Base-by-base conservation (phyloP, 306 rosid species). In the Quercus agrifolia region DNA sequence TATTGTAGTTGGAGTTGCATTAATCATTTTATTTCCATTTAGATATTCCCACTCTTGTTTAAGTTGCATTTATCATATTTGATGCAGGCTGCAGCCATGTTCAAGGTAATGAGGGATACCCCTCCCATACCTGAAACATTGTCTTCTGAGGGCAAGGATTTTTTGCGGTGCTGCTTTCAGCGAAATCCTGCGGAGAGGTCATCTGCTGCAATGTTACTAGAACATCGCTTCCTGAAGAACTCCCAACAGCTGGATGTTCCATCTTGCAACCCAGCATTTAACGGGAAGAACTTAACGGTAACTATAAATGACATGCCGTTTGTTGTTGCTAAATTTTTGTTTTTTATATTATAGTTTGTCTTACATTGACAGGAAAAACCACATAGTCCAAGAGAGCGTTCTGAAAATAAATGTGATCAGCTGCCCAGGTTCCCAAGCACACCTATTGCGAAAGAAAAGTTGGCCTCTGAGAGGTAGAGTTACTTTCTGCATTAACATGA, bases 71-170 rank as follows among this genome's bases (percentile, higher is more conserved):
- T 80, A 58, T 74, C 62, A 28, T 76, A 66, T 77, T 49, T 44
- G 74, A 80, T 86, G 84, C 87, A 95, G 99, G 99, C 98, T 5
- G 99, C 99, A 64, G 98, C 99, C 49, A 83, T 96, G 99, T 93
- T 96, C 85, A 96, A 96, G 92, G 97, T 93, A 69, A 84, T 91
- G 90, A 91, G 31, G 81, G 99, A 96, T 75, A 81, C 86, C 6
- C 99, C 98, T 73, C 83, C 97, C 52, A 87, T 93, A 75, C 99
- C 99, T 17, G 97, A 93, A 77, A 76, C 92, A 30, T 88, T 96
- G 79, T 96, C 99, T 44, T 11, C 74, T 5, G 99, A 88, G 75
- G 97, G 94, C 17, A 96, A 88, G 83, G 97, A 96, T 75, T 96
- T 96, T 85, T 83, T 93, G 72, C 87, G 87, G 77, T 90, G 90